Percentiles rank a stretch among this genome's conserved stretches.
Evolutionary conservation across 2,329 filamentous ascomycete species (phyloP).

Genomic region (Ophiostoma piceae): DNA sequence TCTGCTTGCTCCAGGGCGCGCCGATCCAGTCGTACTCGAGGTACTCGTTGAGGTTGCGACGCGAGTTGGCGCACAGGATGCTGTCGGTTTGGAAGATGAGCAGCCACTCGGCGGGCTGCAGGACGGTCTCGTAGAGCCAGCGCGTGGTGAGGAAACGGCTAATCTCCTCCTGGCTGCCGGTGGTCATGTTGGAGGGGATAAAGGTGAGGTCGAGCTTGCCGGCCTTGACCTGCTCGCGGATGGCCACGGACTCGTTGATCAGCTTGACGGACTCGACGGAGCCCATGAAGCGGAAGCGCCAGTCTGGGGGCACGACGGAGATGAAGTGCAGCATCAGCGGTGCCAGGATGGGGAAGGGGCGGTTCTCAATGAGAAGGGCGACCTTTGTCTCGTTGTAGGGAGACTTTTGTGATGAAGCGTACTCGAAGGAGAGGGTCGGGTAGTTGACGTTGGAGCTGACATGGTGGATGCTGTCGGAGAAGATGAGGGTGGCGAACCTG

Average conservation of each 20-base stretch:
- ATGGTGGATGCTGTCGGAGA: slow-evolving; percentile 22
- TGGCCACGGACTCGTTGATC: slow-evolving; percentile 44
- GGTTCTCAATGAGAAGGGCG: slow-evolving; percentile 52
- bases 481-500: slow-evolving; percentile 20
- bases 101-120: slow-evolving; percentile 49
- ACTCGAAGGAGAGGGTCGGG: slow-evolving; percentile 35
- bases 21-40: slow-evolving; percentile 51
- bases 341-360: slow-evolving; percentile 45
- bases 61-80: slow-evolving; percentile 51
- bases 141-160: slow-evolving; percentile 48
- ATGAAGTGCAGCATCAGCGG: slow-evolving; percentile 54
- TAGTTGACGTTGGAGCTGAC: slow-evolving; percentile 27
- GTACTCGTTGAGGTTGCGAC: slow-evolving; percentile 44
- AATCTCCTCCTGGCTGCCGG: slow-evolving; percentile 48
- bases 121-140: slow-evolving; percentile 48
- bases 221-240: slow-evolving; percentile 39
- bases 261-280: slow-evolving; percentile 41
- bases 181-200: slow-evolving; percentile 50
- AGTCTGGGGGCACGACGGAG: slow-evolving; percentile 51
- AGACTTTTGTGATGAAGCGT: slow-evolving; percentile 32
- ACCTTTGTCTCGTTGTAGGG: slow-evolving; percentile 48
- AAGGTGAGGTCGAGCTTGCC: slow-evolving; percentile 48
- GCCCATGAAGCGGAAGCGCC: slow-evolving; percentile 54
- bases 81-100: slow-evolving; percentile 53
- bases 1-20: slow-evolving; percentile 43